Base-by-base conservation (phyloP, 306 rosid genomes). In the Gastrolobium bilobum region DNA sequence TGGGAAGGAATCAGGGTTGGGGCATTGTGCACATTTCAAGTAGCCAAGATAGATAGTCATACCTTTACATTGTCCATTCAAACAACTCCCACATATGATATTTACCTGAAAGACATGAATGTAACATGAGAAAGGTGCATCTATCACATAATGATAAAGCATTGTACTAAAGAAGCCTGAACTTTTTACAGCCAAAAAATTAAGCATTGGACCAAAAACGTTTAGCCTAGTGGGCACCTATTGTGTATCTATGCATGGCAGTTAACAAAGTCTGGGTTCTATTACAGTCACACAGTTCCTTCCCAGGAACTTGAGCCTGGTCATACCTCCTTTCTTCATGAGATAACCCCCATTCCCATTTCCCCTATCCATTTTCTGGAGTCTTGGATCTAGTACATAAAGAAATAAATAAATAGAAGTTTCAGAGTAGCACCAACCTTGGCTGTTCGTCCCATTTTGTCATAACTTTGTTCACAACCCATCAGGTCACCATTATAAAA, bases 381-480 rank as follows among this genome's bases (percentile, higher is more conserved):
- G 56, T 77, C 5, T 2, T 3, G 2, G 67, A 43, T 29, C 57
- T 59, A 35, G 6, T 78, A 48, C 14, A 65, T 37, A 48, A 33
- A 42, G 14, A 3, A 4, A 61, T 35, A 34, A 15, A 57, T 42
- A 37, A 30, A n/a, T 10, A 4, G 29, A 33, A 71, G 46, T 58
- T 77, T 78, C 58, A 68, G 69, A 44, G 73, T 13, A 57, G 56
- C 68, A 90, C 85, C 52, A 74, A 95, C 99, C 99, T 91, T 91
- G 13, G 99, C 90, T 54, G 99, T 91, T 69, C 98, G 89, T 71
- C 99, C 98, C 93, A 86, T 47, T 89, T 92, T 86, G 81, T 95
- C 99, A 81, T 79, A 88, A 84, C 93, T 93, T 29, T 59, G 60
- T 84, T 95, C 99, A 9, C 99, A 93, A 56, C 88, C 82, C 65